Conservation (phyloP, 805 yeast genomes). For the Kodamaea neixiangensis region DNA sequence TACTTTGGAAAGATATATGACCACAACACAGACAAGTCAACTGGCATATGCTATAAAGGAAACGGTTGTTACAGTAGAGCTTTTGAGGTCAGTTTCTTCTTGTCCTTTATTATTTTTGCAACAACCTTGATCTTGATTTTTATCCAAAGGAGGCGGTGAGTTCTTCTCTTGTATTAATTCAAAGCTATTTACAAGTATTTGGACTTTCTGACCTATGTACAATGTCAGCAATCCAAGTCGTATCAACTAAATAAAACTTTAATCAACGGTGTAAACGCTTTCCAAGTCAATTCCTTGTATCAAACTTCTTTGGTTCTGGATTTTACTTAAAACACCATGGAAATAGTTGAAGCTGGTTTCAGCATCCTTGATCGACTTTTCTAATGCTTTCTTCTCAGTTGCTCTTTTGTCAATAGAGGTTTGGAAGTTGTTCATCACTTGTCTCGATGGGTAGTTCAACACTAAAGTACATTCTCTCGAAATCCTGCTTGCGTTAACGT, state of each 20-base stretch:
- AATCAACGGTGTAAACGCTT: slow-evolving; percentile 42
- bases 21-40: slow-evolving; percentile 38
- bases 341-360: slow-evolving; percentile 59
- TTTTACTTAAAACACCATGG: slow-evolving; percentile 46
- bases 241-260: slow-evolving; percentile 2
- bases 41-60: slow-evolving; percentile 41
- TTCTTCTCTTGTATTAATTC: not conserved
- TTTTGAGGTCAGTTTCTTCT: slow-evolving; percentile 30
- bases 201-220: slow-evolving; percentile 3
- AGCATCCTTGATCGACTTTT: slow-evolving; percentile 53
- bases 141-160: slow-evolving; percentile 21
- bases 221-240: not conserved
- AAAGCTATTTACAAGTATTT: slow-evolving; percentile 5
- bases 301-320: slow-evolving; percentile 41
- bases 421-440: slow-evolving; percentile 72
- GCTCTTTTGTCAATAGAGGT: slow-evolving; percentile 61
- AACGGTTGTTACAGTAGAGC: slow-evolving; percentile 41
- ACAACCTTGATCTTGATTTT: slow-evolving; percentile 28
- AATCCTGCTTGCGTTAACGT: slow-evolving; percentile 72
- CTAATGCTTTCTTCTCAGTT: slow-evolving; percentile 56
- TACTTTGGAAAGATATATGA: slow-evolving; percentile 59
- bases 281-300: slow-evolving; percentile 49
- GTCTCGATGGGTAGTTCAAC: slow-evolving; percentile 77
- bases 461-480: slow-evolving; percentile 83
- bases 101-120: slow-evolving; percentile 29